These are phyloP conservation scores for Chernovozyma sophiae-reginae DNA, from an alignment of 1,139 yeast genomes.

Conservation along the genomic window DNA sequence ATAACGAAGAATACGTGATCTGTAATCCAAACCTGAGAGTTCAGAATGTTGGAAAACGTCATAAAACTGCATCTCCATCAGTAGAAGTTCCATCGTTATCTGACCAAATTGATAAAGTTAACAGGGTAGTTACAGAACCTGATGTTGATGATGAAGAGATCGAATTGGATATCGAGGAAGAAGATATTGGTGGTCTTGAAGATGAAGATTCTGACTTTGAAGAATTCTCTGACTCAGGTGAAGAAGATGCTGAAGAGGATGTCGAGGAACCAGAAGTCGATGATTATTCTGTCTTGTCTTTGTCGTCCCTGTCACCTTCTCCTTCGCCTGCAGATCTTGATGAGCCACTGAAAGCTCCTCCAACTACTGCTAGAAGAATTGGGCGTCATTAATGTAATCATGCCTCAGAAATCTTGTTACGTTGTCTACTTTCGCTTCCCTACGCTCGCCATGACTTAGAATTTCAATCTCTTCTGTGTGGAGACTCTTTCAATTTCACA, in stretches of 20 bases:
- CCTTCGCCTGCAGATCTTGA: too few species aligned
- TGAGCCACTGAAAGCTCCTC: too few species aligned
- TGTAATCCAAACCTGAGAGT: slow-evolving; percentile 2
- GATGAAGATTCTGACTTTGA: slow-evolving; percentile 8
- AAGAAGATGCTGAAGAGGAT: slow-evolving; percentile 11
- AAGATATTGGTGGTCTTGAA: slow-evolving; percentile 10
- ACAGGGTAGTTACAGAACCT: slow-evolving; percentile 6
- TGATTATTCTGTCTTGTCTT: slow-evolving; percentile 5
- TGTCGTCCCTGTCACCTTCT: too few species aligned
- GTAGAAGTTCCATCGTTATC: not conserved
- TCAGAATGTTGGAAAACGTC: not conserved
- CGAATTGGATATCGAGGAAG: slow-evolving; percentile 10
- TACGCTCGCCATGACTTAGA: too few species aligned
- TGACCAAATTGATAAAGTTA: slow-evolving; percentile 4
- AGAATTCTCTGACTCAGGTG: slow-evolving; percentile 5
- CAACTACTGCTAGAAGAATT: too few species aligned
- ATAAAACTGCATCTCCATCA: not conserved
- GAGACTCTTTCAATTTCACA: too few species aligned
- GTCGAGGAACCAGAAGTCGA: slow-evolving; percentile 12
- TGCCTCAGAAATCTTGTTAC: too few species aligned
- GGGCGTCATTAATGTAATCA: too few species aligned
- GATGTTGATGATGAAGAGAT: slow-evolving; percentile 11
- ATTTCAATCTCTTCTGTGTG: too few species aligned
- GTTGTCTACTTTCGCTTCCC: too few species aligned
- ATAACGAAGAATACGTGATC: not conserved